A percentile compares a stretch with the other conserved stretches of the same genome.
Evolutionary conservation across 2,329 filamentous ascomycete species (phyloP).

Genomic region (Ilyonectria destructans): DNA sequence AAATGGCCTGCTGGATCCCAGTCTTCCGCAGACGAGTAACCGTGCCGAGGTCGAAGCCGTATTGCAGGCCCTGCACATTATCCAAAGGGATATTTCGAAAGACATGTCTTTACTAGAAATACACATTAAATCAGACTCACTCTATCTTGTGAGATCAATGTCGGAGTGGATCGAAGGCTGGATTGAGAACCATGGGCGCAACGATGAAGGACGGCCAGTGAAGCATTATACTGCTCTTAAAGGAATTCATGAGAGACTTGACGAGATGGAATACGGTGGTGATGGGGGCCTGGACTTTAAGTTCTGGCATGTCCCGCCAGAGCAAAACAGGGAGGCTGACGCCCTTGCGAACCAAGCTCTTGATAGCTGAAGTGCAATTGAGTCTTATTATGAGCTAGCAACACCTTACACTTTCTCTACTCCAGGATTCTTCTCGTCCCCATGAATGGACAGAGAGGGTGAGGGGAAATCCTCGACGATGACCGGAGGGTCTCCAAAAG

Average conservation of each 20-base stretch:
- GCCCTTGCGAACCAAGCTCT: background rate
- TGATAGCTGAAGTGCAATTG: background rate
- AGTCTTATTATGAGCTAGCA: no score
- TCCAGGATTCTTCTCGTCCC: no score
- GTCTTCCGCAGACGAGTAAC: slow-evolving; percentile 80
- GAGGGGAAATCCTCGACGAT: background rate
- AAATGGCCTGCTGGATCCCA: slow-evolving; percentile 71
- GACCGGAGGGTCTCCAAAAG: slow-evolving; percentile 38
- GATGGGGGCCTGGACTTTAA: background rate
- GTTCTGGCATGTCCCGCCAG: background rate
- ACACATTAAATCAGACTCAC: background rate
- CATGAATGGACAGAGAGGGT: no score
- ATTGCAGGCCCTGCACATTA: slow-evolving; percentile 69
- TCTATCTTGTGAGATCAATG: background rate
- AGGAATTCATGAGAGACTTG: background rate
- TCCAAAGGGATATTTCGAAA: background rate
- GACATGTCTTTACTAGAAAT: background rate
- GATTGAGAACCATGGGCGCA: background rate
- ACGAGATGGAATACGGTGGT: background rate
- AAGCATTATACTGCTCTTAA: background rate
- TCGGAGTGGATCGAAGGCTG: background rate
- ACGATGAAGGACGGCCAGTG: background rate
- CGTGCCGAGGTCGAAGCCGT: slow-evolving; percentile 76
- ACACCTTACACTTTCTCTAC: no score
- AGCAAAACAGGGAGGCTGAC: background rate